These are phyloP conservation scores for Leptographium galeiforme DNA, from an alignment of 2,329 filamentous ascomycete genomes.

Conservation along the genomic window DNA sequence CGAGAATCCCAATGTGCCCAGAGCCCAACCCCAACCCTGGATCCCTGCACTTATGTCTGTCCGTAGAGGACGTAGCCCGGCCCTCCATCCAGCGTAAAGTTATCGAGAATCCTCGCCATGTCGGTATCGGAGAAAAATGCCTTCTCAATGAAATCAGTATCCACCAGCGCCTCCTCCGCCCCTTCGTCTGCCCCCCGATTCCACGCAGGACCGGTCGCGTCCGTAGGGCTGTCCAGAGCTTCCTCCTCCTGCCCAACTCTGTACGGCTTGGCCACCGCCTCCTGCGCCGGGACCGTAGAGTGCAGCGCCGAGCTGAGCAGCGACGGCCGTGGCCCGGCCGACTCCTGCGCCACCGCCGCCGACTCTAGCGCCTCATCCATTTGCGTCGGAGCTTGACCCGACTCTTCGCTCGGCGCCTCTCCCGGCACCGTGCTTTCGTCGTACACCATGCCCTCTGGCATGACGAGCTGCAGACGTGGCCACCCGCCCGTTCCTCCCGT, in stretches of 20 bases:
- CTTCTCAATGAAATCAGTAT: constrained; percentile 3
- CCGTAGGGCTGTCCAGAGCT: constrained; percentile 9
- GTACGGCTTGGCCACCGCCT: constrained; percentile 9
- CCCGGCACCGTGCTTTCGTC: not conserved
- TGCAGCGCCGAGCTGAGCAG: constrained; percentile 6
- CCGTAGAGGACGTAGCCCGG: constrained; percentile 7
- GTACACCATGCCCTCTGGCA: constrained; percentile 8
- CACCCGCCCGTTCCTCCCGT: constrained; percentile 13
- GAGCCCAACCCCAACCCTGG: not conserved
- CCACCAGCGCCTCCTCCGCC: constrained; percentile 1
- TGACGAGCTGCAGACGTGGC: constrained; percentile 14
- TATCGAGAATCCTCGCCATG: constrained; percentile 6
- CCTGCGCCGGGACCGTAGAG: constrained; percentile 1
- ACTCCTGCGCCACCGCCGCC: not conserved
- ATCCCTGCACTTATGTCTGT: not conserved
- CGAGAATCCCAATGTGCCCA: not conserved
- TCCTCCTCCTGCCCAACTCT: constrained; percentile 9
- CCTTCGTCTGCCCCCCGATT: not conserved
- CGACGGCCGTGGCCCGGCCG: constrained; percentile 1
- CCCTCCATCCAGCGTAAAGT: constrained; percentile 8
- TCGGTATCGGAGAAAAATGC: constrained; percentile 6
- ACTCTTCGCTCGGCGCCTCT: not conserved
- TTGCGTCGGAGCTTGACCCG: not conserved
- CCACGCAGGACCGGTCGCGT: constrained; percentile 3
- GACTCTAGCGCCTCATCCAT: not conserved